Percentiles rank a stretch among this genome's conserved stretches.
phyloP scores from a whole-genome alignment of 1,284 basidiomycete genomes.

The Crucibulum parvulum region DNA sequence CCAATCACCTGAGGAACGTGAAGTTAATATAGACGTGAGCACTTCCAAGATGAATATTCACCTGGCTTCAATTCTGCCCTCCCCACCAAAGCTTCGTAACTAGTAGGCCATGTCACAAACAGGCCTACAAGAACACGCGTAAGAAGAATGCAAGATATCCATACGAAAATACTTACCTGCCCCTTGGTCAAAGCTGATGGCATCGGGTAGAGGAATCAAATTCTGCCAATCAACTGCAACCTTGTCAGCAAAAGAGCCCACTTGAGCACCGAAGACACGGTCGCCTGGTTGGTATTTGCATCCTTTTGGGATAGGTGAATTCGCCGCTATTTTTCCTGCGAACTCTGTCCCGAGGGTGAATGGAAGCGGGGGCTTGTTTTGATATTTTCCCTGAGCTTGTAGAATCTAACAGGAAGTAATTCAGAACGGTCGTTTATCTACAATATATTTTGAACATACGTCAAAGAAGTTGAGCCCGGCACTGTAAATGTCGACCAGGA shows the following conservation, averaged over 20 bases:
- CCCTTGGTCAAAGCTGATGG: constrained; percentile 42
- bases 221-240: constrained; percentile 58
- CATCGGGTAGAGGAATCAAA: constrained; percentile 46
- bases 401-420: constrained; percentile 59
- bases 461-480: constrained; percentile 86
- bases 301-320: constrained; percentile 84
- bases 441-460: constrained; percentile 41
- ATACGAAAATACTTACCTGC: constrained; percentile 36
- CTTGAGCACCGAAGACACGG: constrained; percentile 87
- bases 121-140: constrained; percentile 49
- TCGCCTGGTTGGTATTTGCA: constrained; percentile 87
- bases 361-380: constrained; percentile 83
- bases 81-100: constrained; percentile 89
- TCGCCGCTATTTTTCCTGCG: constrained; percentile 76
- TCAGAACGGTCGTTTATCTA: not conserved
- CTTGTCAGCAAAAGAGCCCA: constrained; percentile 84
- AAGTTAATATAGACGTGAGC: constrained; percentile 8
- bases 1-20: constrained; percentile 72
- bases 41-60: constrained; percentile 26
- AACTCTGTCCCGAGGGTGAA: constrained; percentile 89
- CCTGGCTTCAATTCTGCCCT: constrained; percentile 81
- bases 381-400: constrained; percentile 89
- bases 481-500: constrained; percentile 86
- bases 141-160: not conserved
- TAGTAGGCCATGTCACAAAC: constrained; percentile 89